These are phyloP conservation scores for Wallacemonas rigidus DNA, from an alignment of 208 protist genomes.

Conservation along the genomic window DNA sequence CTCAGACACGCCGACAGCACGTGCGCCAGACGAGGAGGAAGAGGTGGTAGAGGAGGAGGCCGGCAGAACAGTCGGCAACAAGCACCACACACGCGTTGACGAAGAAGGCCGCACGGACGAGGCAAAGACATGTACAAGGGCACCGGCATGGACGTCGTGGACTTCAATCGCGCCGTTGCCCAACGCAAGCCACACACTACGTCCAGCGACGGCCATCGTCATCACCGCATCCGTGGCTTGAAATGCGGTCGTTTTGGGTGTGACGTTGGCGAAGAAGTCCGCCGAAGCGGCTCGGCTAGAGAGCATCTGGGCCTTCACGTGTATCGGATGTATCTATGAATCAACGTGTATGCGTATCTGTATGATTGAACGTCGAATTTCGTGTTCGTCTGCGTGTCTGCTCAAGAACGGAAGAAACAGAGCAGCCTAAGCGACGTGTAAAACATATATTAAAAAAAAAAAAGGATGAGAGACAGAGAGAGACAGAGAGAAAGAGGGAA, in stretches of 20 bases:
- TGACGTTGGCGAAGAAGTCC: conserved; percentile 20
- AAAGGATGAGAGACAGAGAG: conserved; percentile 16
- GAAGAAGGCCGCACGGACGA: conserved; percentile 20
- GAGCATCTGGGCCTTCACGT: neutral
- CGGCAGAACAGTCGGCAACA: conserved; percentile 30
- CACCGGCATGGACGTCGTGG: conserved; percentile 57
- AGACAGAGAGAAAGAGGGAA: conserved; percentile 13
- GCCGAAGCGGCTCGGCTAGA: neutral
- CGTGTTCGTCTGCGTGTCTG: too few species aligned
- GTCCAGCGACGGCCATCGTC: conserved; percentile 52
- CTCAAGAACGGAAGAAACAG: too few species aligned
- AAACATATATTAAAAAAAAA: neutral
- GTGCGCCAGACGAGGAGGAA: neutral
- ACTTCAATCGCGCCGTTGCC: conserved; percentile 73
- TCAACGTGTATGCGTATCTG: conserved; percentile 5
- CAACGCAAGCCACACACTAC: conserved; percentile 71
- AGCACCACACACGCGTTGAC: conserved; percentile 41
- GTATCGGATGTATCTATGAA: neutral
- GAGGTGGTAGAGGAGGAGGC: neutral
- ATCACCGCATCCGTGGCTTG: conserved; percentile 40
- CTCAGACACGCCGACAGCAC: neutral
- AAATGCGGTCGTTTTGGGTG: conserved; percentile 45
- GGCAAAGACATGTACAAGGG: conserved; percentile 60
- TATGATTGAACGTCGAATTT: too few species aligned
- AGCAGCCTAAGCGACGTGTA: too few species aligned